Conservation (phyloP, 352 stramenopile species). For the Saprolegnia diclina region DNA sequence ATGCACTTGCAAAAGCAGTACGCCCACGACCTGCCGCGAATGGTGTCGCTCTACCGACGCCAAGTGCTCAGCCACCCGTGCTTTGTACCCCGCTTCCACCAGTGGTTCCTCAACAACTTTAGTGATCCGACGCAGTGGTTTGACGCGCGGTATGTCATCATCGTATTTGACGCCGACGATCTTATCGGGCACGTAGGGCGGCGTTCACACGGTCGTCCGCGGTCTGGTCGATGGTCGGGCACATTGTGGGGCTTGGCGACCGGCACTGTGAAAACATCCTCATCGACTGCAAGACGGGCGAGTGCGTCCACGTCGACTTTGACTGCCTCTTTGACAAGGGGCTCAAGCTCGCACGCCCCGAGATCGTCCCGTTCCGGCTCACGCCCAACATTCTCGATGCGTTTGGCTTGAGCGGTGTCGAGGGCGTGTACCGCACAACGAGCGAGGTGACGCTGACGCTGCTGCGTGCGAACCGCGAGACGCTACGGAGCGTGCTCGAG, state of each 20-base stretch:
- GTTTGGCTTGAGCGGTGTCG: slow-evolving; percentile 96
- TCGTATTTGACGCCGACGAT: slow-evolving; percentile 84
- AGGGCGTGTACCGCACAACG: slow-evolving; percentile 92
- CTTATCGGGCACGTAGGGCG: slow-evolving; percentile 87
- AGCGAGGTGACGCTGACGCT: slow-evolving; percentile 89
- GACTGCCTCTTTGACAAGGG: slow-evolving; percentile 99
- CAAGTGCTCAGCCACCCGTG: slow-evolving; percentile 57
- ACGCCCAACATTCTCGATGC: slow-evolving; percentile 99
- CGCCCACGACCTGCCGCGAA: slow-evolving; percentile 66
- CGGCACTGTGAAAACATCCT: slow-evolving; percentile 99
- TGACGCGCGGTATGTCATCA: slow-evolving; percentile 85
- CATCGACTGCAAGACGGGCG: slow-evolving; percentile 94
- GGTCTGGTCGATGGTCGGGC: slow-evolving; percentile 96
- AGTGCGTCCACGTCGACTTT: slow-evolving; percentile 99
- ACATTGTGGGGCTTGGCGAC: slow-evolving; percentile 91
- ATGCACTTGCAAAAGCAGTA: slow-evolving; percentile 87
- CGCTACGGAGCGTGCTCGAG: slow-evolving; percentile 97
- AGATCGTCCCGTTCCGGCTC: slow-evolving; percentile 99
- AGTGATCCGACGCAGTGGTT: slow-evolving; percentile 97
- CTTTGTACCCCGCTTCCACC: slow-evolving; percentile 95
- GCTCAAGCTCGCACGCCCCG: slow-evolving; percentile 90
- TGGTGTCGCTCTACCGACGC: slow-evolving; percentile 59
- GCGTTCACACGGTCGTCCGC: slow-evolving; percentile 83
- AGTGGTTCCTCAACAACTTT: slow-evolving; percentile 99
- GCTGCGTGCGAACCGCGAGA: slow-evolving; percentile 95